Evolutionary conservation across 2,329 filamentous ascomycete genomes (phyloP).

Genomic region (Claviceps citrina): DNA sequence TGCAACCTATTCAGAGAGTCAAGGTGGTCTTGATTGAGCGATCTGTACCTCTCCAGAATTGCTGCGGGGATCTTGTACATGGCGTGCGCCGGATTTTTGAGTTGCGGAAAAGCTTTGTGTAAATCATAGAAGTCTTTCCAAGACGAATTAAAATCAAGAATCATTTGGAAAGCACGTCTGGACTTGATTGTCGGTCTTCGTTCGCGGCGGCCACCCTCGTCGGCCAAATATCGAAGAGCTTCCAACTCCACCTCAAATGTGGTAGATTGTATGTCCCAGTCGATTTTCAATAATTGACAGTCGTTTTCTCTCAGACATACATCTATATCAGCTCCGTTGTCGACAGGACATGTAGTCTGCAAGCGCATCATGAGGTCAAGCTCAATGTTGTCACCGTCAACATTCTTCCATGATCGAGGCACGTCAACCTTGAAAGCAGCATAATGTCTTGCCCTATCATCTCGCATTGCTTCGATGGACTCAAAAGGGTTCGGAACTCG

Average conservation of each 20-base stretch:
- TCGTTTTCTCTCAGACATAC: slow-evolving; percentile 9
- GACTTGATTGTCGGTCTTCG: slow-evolving; percentile 10
- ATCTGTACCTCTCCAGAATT: slow-evolving; percentile 16
- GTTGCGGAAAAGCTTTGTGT: slow-evolving; percentile 18
- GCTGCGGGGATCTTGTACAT: slow-evolving; percentile 11
- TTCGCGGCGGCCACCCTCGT: slow-evolving; percentile 9
- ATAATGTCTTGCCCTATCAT: slow-evolving; percentile 8
- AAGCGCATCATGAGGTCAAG: slow-evolving; percentile 47
- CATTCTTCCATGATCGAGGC: slow-evolving; percentile 14
- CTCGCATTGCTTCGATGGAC: slow-evolving; percentile 4
- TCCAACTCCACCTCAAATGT: slow-evolving; percentile 21
- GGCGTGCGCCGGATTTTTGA: slow-evolving; percentile 14
- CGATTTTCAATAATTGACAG: slow-evolving; percentile 13
- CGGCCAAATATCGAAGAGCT: slow-evolving; percentile 14
- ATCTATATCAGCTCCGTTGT: slow-evolving; percentile 9
- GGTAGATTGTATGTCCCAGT: slow-evolving; percentile 13
- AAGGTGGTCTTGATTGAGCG: slow-evolving; percentile 24
- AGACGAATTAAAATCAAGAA: slow-evolving; percentile 15
- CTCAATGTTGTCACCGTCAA: slow-evolving; percentile 12
- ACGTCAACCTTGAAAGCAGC: slow-evolving; percentile 22
- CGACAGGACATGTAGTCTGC: slow-evolving; percentile 37
- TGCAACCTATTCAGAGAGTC: slow-evolving; percentile 20
- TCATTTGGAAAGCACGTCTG: slow-evolving; percentile 17
- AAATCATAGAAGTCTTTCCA: slow-evolving; percentile 13
- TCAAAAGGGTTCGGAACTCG: slow-evolving; percentile 20